Evolutionary conservation across 75 land plant genomes (phyloP).

Genomic region (Gnetum montanum): DNA sequence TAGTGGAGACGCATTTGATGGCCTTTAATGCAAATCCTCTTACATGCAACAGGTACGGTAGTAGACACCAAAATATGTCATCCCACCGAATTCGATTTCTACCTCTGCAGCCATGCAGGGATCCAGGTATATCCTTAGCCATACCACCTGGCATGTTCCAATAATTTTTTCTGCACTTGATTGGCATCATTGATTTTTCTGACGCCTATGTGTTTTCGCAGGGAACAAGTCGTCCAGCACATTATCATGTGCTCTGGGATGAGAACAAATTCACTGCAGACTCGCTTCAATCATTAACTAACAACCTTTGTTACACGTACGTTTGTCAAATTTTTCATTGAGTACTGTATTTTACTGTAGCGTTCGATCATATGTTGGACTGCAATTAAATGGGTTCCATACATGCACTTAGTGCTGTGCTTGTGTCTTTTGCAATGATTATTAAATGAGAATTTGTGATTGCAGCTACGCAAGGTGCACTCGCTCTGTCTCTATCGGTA

Average conservation of each 20-base stretch:
- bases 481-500: slow-evolving; percentile 89
- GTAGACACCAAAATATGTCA: slow-evolving; percentile 97
- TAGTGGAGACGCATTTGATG: too few relatives aligned
- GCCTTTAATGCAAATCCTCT: too few relatives aligned
- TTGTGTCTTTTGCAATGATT: not conserved
- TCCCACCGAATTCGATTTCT: slow-evolving; percentile 96
- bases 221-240: slow-evolving; percentile 95
- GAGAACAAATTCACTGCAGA: slow-evolving; percentile 88
- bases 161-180: not conserved
- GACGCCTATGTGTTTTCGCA: slow-evolving; percentile 11
- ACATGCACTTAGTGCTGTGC: not conserved
- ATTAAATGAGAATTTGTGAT: not conserved
- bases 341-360: not conserved
- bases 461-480: slow-evolving; percentile 92
- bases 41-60: slow-evolving; percentile 63
- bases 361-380: not conserved
- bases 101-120: slow-evolving; percentile 97
- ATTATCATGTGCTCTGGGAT: slow-evolving; percentile 98
- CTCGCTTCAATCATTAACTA: slow-evolving; percentile 66
- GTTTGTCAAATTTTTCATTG: not conserved
- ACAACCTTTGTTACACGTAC: slow-evolving; percentile 93
- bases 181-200: not conserved
- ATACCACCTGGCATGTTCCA: not conserved
- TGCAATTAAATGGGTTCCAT: not conserved
- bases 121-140: slow-evolving; percentile 79